Evolutionary conservation across 495 filamentous ascomycete species (phyloP).

Genomic region (Hyaloscypha finlandica): DNA sequence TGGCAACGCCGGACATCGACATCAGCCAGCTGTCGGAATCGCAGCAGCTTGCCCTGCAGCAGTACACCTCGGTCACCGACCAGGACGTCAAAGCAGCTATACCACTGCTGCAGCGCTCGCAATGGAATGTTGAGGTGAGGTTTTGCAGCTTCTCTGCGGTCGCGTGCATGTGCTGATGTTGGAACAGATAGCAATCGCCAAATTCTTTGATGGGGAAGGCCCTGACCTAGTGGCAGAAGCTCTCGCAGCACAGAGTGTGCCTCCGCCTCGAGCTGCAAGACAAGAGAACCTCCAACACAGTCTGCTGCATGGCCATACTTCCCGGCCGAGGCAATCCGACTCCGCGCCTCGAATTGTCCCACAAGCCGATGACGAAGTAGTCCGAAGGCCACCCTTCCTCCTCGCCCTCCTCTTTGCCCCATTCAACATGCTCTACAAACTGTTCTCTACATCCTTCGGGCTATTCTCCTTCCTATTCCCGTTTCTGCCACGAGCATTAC

Average conservation of each 20-base stretch:
- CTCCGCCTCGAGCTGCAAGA: constrained; percentile 56
- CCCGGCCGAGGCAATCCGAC: constrained; percentile 46
- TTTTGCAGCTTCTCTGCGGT: neutral
- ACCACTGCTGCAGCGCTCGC: constrained; percentile 75
- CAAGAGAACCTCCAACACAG: constrained; percentile 73
- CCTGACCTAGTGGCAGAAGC: constrained; percentile 69
- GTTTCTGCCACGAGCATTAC: constrained; percentile 77
- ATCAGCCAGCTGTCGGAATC: constrained; percentile 67
- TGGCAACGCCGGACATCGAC: constrained; percentile 50
- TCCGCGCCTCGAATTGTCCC: constrained; percentile 82
- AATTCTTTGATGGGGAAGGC: constrained; percentile 96
- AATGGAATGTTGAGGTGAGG: constrained; percentile 93
- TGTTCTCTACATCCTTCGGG: constrained; percentile 62
- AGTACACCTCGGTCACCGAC: constrained; percentile 85
- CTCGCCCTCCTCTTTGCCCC: constrained; percentile 79
- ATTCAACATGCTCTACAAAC: constrained; percentile 72
- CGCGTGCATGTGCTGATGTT: constrained; percentile 23
- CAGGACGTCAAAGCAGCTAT: constrained; percentile 79
- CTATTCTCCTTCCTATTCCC: constrained; percentile 76
- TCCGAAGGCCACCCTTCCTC: constrained; percentile 69
- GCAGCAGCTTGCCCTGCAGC: constrained; percentile 81
- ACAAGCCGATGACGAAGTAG: constrained; percentile 62
- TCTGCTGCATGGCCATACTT: constrained; percentile 40
- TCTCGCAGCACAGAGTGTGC: constrained; percentile 58
- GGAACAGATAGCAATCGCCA: constrained; percentile 83